Base-by-base conservation (phyloP, 192 early-diverging fungal genomes). In the Glomus cerebriforme region DNA sequence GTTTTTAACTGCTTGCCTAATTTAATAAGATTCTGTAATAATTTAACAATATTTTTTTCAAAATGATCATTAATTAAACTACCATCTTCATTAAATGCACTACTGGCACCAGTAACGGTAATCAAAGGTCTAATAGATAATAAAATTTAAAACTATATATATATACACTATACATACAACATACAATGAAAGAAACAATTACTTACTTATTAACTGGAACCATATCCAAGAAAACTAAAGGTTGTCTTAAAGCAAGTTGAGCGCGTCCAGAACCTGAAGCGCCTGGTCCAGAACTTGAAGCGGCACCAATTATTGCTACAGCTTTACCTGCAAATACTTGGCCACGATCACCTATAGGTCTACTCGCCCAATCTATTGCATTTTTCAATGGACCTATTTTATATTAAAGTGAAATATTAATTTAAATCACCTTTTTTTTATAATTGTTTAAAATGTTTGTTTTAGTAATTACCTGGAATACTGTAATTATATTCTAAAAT, bases 341-440 rank as follows among this genome's bases (percentile, higher is more conserved):
- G 2, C 70, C 70, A 31, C 39, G 70, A 54, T 72, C 43, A 3
- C 70, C 70, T 15, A 72, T 27, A 2, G 29, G 0, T 26, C 70
- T 47, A 72, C 70, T 72, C 49, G 70, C 70, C 70, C 70, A 72
- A 72, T 72, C 70, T 22, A 72, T 39, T 49, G 70, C 70, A 49
- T 72, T 72, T 72, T 72, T 72, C 29, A 72, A 72, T 15, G 70
- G 70, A 32, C 70, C 70, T 49, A 24, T 12, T 26, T 24, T 7
- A 62, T 26, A n/a, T 24, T 60, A 60, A 60, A 0, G 59, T 60
- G 4, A 60, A 60, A 60, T n/a, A 9, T n/a, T 24, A 59, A 22
- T 26, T 24, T 60, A 26, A 10, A 62, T 24, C 12, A 12, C 5
- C 26, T 26, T 62, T 62, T 60, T 24, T 17, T 12, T 62, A 62